Conservation (phyloP, 1,139 yeast species). For the Taiozyma sp. region DNA sequence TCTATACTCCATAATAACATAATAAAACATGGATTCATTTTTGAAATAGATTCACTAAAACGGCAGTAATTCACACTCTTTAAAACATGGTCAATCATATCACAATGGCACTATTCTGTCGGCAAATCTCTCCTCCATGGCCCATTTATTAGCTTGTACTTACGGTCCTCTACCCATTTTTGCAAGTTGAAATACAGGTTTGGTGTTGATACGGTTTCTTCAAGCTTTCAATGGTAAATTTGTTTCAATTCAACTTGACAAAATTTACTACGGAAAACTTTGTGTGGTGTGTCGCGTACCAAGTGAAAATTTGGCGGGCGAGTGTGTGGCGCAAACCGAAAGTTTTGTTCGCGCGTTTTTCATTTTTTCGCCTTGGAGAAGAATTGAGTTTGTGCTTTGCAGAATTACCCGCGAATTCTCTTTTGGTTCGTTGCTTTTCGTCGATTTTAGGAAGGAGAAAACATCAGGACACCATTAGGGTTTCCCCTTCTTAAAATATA, state of each 20-base stretch:
- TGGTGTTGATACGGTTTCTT: not conserved
- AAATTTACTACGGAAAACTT: conserved; percentile 1
- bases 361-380: not conserved
- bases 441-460: not conserved
- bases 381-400: no score
- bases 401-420: not conserved
- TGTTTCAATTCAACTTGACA: not conserved
- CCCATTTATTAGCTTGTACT: conserved; percentile 29
- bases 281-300: conserved; percentile 3
- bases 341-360: not conserved
- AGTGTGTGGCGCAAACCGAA: conserved; percentile 7
- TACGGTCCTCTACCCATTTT: conserved; percentile 86
- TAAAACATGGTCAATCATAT: not conserved
- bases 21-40: not conserved
- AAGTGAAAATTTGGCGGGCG: not conserved
- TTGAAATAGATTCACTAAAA: not conserved
- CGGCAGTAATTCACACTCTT: not conserved
- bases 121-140: not conserved
- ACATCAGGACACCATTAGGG: conserved; percentile 1
- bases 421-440: not conserved
- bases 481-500: not conserved
- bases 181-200: conserved; percentile 1
- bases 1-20: not conserved
- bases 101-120: not conserved
- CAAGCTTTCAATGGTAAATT: not conserved